Conservation (phyloP, 2,329 filamentous ascomycete species). For the Aspergillus pseudoglaucus region DNA sequence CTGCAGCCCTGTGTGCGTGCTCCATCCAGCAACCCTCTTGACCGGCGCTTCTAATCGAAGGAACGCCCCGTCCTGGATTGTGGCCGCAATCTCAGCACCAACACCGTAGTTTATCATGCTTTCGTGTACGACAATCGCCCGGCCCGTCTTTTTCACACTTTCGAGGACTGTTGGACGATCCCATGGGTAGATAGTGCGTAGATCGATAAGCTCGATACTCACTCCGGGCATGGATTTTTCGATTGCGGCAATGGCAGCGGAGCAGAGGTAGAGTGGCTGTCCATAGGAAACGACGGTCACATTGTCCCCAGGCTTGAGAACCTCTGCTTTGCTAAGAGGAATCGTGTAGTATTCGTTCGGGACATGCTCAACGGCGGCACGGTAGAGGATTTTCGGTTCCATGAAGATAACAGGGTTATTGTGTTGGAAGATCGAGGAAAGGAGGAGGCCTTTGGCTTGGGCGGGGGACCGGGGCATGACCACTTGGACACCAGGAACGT, state of each 20-base stretch:
- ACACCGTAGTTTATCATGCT: conserved; percentile 86
- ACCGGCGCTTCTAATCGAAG: conserved; percentile 78
- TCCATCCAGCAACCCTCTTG: conserved; percentile 80
- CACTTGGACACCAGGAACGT: conserved; percentile 77
- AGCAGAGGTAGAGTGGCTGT: conserved; percentile 79
- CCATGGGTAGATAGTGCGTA: conserved; percentile 88
- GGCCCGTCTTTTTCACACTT: conserved; percentile 80
- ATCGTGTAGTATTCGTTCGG: conserved; percentile 74
- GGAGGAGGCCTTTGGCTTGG: conserved; percentile 80
- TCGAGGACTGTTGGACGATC: conserved; percentile 72
- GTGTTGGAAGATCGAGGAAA: conserved; percentile 65
- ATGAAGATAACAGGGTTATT: conserved; percentile 88
- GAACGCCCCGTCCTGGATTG: conserved; percentile 83
- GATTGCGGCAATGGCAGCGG: conserved; percentile 66
- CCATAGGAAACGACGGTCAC: conserved; percentile 84
- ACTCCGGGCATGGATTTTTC: conserved; percentile 66
- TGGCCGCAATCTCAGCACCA: conserved; percentile 81
- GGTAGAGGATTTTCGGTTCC: conserved; percentile 90
- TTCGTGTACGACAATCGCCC: conserved; percentile 85
- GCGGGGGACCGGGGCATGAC: conserved; percentile 78
- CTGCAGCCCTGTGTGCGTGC: conserved; percentile 69
- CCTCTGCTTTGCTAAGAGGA: conserved; percentile 76
- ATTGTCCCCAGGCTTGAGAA: conserved; percentile 72
- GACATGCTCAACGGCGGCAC: conserved; percentile 86
- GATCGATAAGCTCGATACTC: conserved; percentile 76